A percentile compares a stretch with the other conserved stretches of the same genome.
These are phyloP conservation scores for Beta lomatogona DNA, from an alignment of 179 eudicot genomes.

Conservation along the genomic window DNA sequence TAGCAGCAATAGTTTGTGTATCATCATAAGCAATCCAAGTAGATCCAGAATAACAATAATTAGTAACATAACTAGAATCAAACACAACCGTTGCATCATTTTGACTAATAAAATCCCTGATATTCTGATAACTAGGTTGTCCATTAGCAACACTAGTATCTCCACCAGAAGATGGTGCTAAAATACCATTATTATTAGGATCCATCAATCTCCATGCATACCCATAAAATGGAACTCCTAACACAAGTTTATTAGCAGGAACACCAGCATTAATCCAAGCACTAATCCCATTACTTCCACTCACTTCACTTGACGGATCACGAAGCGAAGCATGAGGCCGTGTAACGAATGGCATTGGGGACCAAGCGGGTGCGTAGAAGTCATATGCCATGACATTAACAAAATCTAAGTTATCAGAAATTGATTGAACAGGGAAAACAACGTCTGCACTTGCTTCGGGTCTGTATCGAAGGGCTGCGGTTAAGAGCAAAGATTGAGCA, in stretches of 20 bases:
- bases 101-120: slow-evolving; percentile 23
- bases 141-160: slow-evolving; percentile 27
- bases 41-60: slow-evolving; percentile 56
- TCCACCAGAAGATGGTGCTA: slow-evolving; percentile 50
- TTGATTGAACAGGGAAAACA: slow-evolving; percentile 43
- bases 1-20: slow-evolving; percentile 37
- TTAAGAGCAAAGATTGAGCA: slow-evolving; percentile 38
- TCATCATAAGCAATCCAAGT: slow-evolving; percentile 86
- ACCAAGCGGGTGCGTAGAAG: slow-evolving; percentile 52
- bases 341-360: slow-evolving; percentile 21
- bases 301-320: slow-evolving; percentile 44
- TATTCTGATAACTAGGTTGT: slow-evolving; percentile 31
- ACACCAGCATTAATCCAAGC: slow-evolving; percentile 68
- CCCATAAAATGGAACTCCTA: slow-evolving; percentile 81
- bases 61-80: slow-evolving; percentile 44
- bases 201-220: slow-evolving; percentile 60
- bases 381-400: slow-evolving; percentile 80
- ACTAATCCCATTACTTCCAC: slow-evolving; percentile 65
- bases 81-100: slow-evolving; percentile 39
- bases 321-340: slow-evolving; percentile 49
- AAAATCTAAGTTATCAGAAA: slow-evolving; percentile 58
- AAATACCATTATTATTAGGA: slow-evolving; percentile 41
- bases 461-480: slow-evolving; percentile 54
- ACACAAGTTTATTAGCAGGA: slow-evolving; percentile 43
- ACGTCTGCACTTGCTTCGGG: slow-evolving; percentile 26